Base-by-base conservation (phyloP, 805 yeast genomes). In the Saccharomycopsis guyanensis region DNA sequence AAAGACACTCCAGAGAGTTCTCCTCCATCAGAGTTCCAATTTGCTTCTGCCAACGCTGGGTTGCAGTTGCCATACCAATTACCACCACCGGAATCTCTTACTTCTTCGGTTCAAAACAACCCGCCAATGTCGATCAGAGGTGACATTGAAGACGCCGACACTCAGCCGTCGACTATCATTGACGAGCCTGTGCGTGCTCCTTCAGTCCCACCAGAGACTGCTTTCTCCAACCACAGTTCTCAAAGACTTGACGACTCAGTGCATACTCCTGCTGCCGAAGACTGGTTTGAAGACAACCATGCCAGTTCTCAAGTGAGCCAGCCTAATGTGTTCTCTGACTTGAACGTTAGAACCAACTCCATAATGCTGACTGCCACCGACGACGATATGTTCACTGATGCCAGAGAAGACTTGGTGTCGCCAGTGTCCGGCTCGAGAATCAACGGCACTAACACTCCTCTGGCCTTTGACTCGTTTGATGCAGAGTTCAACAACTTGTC, bases 51-150 rank as follows among this genome's bases (percentile, higher is more conserved):
- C 4, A 27, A 32, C 18, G 19, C 33, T 20, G 43, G 24, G 13
- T 58, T 67, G 69, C 77, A 71, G 47, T 64, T 70, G 36, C 42
- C 42, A 2, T 29, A 43, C 22, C 42, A 29, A 22, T 38, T 27
- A 24, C 15, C 42, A n/a, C 66, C 67, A 32, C 85, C 94, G 2
- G 84, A 81, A 49, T 85, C 95, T 0, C 76, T 84, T 34, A 85
- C 96, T 0, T 87, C 96, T 0, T 85, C 95, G 38, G 94, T 88
- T 29, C 91, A 84, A 56, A 89, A 89, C 65, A 88, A 91, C 61
- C 87, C 97, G 2, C 89, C 97, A 0, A 76, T 79, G 63, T 85
- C 95, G 19, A 95, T 87, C 5, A 78, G 96, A 50, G 95, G 85
- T 52, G 96, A 80, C 51, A 62, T 70, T 13, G 79, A 75, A 49